phyloP scores from a whole-genome alignment of 176 grass and related monocot species.

The Puya raimondii region DNA sequence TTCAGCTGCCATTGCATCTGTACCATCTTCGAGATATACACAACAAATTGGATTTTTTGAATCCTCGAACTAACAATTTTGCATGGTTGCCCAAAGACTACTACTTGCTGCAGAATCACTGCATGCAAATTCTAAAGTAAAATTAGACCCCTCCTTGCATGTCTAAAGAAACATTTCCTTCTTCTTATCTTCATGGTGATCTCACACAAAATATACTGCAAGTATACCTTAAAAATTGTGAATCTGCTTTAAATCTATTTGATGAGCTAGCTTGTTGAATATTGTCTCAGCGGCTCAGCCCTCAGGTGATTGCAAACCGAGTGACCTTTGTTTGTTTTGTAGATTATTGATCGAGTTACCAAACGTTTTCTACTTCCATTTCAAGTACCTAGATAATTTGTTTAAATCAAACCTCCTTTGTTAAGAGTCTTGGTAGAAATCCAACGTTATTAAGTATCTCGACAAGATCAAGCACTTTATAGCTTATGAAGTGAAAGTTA shows the following conservation, averaged over 20 bases:
- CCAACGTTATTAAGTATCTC: background rate
- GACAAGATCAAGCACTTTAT: background rate
- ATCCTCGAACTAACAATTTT: conserved; percentile 34
- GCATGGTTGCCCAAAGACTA: conserved; percentile 30
- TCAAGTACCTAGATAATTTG: background rate
- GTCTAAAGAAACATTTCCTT: background rate
- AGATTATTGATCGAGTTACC: background rate
- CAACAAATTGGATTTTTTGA: conserved; percentile 49
- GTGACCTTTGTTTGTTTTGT: too few relatives aligned
- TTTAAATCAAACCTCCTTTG: background rate
- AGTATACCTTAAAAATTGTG: background rate
- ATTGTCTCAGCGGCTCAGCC: background rate
- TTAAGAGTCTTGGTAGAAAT: background rate
- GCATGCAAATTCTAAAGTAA: conserved; percentile 48
- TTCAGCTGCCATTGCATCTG: conserved; percentile 68
- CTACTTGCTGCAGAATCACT: conserved; percentile 22
- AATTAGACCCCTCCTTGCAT: background rate
- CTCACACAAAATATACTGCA: background rate
- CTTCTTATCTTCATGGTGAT: background rate
- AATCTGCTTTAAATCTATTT: background rate
- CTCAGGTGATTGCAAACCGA: background rate
- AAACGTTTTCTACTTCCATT: background rate
- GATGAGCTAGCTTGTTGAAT: background rate
- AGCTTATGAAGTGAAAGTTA: background rate
- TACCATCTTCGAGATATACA: conserved; percentile 74